A percentile compares a stretch with the other conserved stretches of the same genome.
These are phyloP conservation scores for Carex parvula DNA, from an alignment of 176 grass and related monocot genomes.

Conservation along the genomic window DNA sequence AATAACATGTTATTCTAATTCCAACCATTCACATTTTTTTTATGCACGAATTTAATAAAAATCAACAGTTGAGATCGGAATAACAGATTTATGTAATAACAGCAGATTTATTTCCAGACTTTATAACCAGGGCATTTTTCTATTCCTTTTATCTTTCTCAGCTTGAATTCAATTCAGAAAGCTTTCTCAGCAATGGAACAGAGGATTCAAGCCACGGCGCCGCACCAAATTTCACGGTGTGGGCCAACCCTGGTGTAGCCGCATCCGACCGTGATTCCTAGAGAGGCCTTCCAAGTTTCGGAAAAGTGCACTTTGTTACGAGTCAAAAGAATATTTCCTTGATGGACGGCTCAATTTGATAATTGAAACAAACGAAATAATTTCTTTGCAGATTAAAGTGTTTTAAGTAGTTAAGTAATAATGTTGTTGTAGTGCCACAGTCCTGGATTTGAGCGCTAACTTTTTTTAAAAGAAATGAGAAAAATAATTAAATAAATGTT, in stretches of 20 bases:
- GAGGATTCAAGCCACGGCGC: background rate
- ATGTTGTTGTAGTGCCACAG: background rate
- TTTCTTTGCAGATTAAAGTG: background rate
- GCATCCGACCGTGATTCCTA: background rate
- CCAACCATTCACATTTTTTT: too few relatives aligned
- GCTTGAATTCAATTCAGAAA: background rate
- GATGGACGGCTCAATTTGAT: background rate
- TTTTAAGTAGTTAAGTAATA: background rate
- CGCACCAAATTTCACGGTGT: background rate
- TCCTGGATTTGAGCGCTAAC: background rate
- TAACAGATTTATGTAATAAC: too few relatives aligned
- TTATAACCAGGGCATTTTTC: too few relatives aligned
- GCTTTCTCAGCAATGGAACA: background rate
- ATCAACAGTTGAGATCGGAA: too few relatives aligned
- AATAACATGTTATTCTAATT: too few relatives aligned
- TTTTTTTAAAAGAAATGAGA: background rate
- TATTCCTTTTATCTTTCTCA: too few relatives aligned
- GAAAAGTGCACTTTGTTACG: background rate
- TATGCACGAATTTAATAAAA: too few relatives aligned
- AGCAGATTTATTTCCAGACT: too few relatives aligned
- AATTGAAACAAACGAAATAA: background rate
- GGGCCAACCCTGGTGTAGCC: background rate
- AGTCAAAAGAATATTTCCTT: slow-evolving; percentile 17
- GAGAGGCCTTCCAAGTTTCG: background rate
- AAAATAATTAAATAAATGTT: background rate